Conservation (phyloP, 495 filamentous ascomycete genomes). For the Podospora tetraspora region DNA sequence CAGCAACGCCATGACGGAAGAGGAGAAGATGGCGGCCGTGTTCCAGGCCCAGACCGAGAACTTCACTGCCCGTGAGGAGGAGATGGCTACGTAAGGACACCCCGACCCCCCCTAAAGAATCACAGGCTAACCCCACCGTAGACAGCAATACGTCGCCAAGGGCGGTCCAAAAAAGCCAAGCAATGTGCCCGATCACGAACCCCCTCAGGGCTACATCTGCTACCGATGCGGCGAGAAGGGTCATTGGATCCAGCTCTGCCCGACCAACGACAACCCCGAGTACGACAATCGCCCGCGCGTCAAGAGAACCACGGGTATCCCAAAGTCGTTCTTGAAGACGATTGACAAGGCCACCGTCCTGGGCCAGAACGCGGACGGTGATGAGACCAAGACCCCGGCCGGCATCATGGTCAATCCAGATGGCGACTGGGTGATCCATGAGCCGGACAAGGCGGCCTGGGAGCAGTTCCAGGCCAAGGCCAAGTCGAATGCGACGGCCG, state of each 20-base stretch:
- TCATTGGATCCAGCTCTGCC: conserved; percentile 96
- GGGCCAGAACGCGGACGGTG: conserved; percentile 64
- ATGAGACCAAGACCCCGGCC: conserved; percentile 68
- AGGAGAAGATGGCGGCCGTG: conserved; percentile 85
- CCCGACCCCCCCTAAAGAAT: neutral
- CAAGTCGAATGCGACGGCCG: conserved; percentile 74
- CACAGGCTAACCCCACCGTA: conserved; percentile 36
- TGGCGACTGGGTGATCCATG: conserved; percentile 91
- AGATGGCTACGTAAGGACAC: conserved; percentile 76
- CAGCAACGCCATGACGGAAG: conserved; percentile 73
- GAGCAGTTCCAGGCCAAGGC: conserved; percentile 91
- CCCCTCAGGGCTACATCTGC: conserved; percentile 89
- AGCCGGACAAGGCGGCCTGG: conserved; percentile 92
- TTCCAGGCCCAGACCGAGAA: conserved; percentile 78
- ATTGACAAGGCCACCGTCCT: conserved; percentile 82
- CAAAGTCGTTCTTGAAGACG: conserved; percentile 84
- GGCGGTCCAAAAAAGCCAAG: conserved; percentile 55
- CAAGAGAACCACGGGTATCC: conserved; percentile 94
- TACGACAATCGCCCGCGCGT: conserved; percentile 87
- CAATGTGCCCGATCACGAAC: conserved; percentile 82
- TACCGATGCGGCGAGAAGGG: conserved; percentile 98
- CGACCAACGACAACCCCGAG: conserved; percentile 94
- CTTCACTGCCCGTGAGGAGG: conserved; percentile 82
- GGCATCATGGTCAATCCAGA: conserved; percentile 96
- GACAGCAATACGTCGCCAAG: conserved; percentile 50